Conservation (phyloP, 1,284 basidiomycete genomes). For the Ceratobasidium sp. region DNA sequence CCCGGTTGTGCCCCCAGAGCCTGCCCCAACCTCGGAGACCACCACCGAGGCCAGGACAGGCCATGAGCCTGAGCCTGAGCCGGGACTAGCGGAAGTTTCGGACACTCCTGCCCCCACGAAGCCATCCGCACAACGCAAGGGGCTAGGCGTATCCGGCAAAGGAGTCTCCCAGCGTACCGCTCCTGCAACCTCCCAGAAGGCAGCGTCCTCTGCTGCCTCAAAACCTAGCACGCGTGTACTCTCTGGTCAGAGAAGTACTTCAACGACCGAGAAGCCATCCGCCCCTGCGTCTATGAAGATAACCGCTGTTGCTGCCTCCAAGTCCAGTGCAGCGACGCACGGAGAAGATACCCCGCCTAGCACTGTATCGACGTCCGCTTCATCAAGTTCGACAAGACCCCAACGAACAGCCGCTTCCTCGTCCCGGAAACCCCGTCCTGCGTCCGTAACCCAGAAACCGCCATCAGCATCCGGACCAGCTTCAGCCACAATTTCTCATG, state of each 20-base stretch:
- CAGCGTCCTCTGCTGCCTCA: neutral
- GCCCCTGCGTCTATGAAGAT: neutral
- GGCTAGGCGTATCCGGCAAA: neutral
- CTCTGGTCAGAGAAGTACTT: neutral
- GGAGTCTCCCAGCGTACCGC: slow-evolving; percentile 6
- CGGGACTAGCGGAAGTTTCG: neutral
- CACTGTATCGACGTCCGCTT: neutral
- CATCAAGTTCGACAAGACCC: neutral
- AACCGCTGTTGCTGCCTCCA: neutral
- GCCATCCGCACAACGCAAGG: slow-evolving; percentile 6
- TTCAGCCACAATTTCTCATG: neutral
- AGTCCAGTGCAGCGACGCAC: neutral
- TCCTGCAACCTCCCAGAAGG: slow-evolving; percentile 3
- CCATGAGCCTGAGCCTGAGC: neutral
- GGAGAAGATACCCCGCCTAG: neutral
- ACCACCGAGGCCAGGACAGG: neutral
- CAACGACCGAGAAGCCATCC: slow-evolving; percentile 17
- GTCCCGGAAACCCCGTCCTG: slow-evolving; percentile 1
- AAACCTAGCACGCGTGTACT: neutral
- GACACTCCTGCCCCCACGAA: neutral
- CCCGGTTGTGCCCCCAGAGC: neutral
- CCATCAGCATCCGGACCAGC: slow-evolving; percentile 1
- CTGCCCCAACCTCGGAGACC: neutral
- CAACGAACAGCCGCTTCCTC: neutral
- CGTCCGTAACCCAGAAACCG: slow-evolving; percentile 24